Evolutionary conservation across 2,329 filamentous ascomycete species (phyloP), one percentile per base, ranked within the genome.

Genomic region (Aspergillus aculeatinus): DNA sequence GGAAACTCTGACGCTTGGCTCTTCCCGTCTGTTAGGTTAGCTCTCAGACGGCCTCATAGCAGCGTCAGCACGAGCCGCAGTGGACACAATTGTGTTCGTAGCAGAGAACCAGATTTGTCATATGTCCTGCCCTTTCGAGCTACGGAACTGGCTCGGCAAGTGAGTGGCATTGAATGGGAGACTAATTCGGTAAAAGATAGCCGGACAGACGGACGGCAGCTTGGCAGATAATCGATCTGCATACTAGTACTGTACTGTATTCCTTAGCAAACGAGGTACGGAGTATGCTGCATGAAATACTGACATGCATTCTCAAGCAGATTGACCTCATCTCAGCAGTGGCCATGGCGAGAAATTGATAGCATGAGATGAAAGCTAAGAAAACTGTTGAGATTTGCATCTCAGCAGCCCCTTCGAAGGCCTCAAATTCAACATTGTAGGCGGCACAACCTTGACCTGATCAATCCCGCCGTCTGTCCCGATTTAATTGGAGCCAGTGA

Each of bases 151-250:
- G 33, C 14, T 35, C 33, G 33, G 33, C 33, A 35, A 35, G 11
- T 16, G 33, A 12, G 51, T 53, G 51, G 47, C 19, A 33, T 35
- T 35, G n/a, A 52, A 35, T 14, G 19, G 33, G 21, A 19, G 33
- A 53, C 51, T 42, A 39, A 53, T 48, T 42, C 21, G 42, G 53
- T 31, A 31, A 48, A 44, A 19, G 39, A n/a, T 53, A 14, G 39
- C 16, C 44, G 42, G 53, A 31, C 53, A 31, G 27, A 29, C 53
- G 53, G 53, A 55, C 33, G 42, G 48, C 39, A 42, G 56, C 49
- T 53, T 47, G 49, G 42, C 49, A 14, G 31, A 42, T 7, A 48
- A 57, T 57, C 55, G 55, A 57, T 57, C 55, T 55, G 42, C 42
- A 25, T 16, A 54, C n/a, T 11, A n/a, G 11, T 12, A 16, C 33